Base-by-base conservation (phyloP, 2,329 filamentous ascomycete genomes). In the Pestalotiopsis sp. region DNA sequence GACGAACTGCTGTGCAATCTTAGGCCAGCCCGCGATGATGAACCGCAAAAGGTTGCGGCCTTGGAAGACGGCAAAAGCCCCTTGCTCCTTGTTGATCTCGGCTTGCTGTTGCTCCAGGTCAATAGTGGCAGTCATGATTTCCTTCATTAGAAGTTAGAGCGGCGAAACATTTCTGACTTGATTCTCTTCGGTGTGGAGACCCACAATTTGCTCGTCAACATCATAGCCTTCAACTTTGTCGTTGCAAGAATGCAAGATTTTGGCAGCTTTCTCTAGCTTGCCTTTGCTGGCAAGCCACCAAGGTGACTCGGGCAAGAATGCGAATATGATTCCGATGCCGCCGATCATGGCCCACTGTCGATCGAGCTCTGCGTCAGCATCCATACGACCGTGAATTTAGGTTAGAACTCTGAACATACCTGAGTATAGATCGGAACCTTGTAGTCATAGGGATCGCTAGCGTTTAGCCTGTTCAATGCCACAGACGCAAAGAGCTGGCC, bases 281-380 rank as follows among this genome's bases (percentile, higher is more conserved):
- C 78, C 79, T 20, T 74, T 74, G 40, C 79, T 73, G 24, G 80
- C 78, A 9, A 93, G 84, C 86, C 87, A 91, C 1, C 90, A 82
- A 0, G 89, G 91, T 0, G 88, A 91, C 70, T 93, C 91, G 0
- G 91, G 91, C 76, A 92, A 89, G 78, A 91, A 87, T 61, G 80
- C 76, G 0, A 82, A 70, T 2, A 74, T 77, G 30, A 82, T 69
- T 10, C 20, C 63, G 17, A 65, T 65, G 2, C 40, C 40, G 2
- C 63, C 63, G 35, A 65, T 65, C 63, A 65, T 65, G 11, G 63
- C 63, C 63, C 63, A 65, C 63, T 65, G n/a, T 13, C 14, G 9
- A n/a, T 40, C 4, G 4, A 10, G n/a, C 24, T 38, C 3, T 60
- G 7, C 20, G 3, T 35, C 3, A 60, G 58, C 30, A 10, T 14